phyloP scores from a whole-genome alignment of 768 basidiomycete genomes.

The Cubamyces lactineus region DNA sequence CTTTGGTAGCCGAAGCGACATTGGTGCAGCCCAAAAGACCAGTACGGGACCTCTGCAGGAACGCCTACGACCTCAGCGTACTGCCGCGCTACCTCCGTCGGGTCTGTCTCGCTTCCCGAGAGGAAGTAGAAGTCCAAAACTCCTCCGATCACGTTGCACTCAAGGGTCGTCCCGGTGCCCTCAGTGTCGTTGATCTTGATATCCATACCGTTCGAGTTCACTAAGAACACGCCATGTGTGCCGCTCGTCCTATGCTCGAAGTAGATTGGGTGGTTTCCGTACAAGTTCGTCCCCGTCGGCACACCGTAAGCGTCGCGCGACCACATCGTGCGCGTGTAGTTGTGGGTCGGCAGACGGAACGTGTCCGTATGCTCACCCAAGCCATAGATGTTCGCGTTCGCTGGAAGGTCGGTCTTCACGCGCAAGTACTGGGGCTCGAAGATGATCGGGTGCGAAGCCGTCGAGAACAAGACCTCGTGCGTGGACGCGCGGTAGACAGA shows the following conservation, averaged over 20 bases:
- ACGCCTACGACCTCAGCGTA: slow-evolving; percentile 68
- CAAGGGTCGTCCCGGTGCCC: slow-evolving; percentile 46
- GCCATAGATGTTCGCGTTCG: slow-evolving; percentile 72
- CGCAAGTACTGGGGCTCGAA: slow-evolving; percentile 81
- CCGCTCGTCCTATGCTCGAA: slow-evolving; percentile 68
- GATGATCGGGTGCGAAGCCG: slow-evolving; percentile 61
- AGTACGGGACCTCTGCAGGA: slow-evolving; percentile 76
- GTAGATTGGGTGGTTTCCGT: slow-evolving; percentile 75
- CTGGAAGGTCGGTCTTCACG: slow-evolving; percentile 63
- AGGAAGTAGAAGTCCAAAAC: slow-evolving; percentile 81
- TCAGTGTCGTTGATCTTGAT: slow-evolving; percentile 58
- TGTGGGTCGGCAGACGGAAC: slow-evolving; percentile 55
- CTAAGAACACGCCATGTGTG: slow-evolving; percentile 70
- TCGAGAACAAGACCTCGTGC: slow-evolving; percentile 62
- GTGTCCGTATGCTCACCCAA: slow-evolving; percentile 74
- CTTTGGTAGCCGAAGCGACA: slow-evolving; percentile 71
- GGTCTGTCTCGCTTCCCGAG: slow-evolving; percentile 63
- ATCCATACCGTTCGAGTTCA: slow-evolving; percentile 79
- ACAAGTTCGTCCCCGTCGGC: slow-evolving; percentile 62
- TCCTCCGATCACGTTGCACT: slow-evolving; percentile 81
- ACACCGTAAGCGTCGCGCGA: slow-evolving; percentile 66
- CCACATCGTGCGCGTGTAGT: slow-evolving; percentile 58
- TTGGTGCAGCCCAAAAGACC: slow-evolving; percentile 74
- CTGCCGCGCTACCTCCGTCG: slow-evolving; percentile 62
- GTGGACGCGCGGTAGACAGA: slow-evolving; percentile 53